A percentile compares a stretch with the other conserved stretches of the same genome.
Evolutionary conservation across 129 eudicot genomes (phyloP).

Genomic region (Chrysanthemum seticuspe): DNA sequence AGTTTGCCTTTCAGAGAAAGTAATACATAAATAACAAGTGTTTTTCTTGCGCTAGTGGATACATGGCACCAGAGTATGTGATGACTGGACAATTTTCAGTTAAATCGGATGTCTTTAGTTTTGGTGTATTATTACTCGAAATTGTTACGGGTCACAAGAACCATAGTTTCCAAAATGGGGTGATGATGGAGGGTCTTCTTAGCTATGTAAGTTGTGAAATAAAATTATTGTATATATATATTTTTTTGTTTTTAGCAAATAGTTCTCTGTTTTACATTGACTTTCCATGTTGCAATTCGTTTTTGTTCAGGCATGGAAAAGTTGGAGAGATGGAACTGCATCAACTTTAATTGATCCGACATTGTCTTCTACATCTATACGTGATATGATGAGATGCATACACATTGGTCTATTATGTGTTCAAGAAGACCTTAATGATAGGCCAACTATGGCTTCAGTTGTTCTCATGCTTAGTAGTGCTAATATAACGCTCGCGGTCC

Average conservation of each 20-base stretch:
- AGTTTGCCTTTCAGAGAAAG: too few relatives aligned
- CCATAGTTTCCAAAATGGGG: too few relatives aligned
- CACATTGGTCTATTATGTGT: too few relatives aligned
- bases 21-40: too few relatives aligned
- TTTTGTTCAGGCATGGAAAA: constrained; percentile 14
- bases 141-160: too few relatives aligned
- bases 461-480: constrained; percentile 9
- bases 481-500: constrained; percentile 36
- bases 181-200: neutral
- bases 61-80: too few relatives aligned
- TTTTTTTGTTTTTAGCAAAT: neutral
- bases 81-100: too few relatives aligned
- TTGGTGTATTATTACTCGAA: too few relatives aligned
- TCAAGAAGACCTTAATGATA: too few relatives aligned
- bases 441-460: too few relatives aligned
- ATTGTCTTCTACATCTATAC: neutral
- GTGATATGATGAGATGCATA: too few relatives aligned
- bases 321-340: constrained; percentile 16
- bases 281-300: neutral
- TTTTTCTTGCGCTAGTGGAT: neutral
- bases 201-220: constrained; percentile 9
- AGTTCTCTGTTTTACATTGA: neutral
- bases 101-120: too few relatives aligned
- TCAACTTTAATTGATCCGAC: constrained; percentile 24
- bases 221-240: neutral